A percentile compares a stretch with the other conserved stretches of the same genome.
These are phyloP conservation scores for Pseudogymnoascus verrucosus DNA, from an alignment of 2,329 filamentous ascomycete genomes.

Conservation along the genomic window DNA sequence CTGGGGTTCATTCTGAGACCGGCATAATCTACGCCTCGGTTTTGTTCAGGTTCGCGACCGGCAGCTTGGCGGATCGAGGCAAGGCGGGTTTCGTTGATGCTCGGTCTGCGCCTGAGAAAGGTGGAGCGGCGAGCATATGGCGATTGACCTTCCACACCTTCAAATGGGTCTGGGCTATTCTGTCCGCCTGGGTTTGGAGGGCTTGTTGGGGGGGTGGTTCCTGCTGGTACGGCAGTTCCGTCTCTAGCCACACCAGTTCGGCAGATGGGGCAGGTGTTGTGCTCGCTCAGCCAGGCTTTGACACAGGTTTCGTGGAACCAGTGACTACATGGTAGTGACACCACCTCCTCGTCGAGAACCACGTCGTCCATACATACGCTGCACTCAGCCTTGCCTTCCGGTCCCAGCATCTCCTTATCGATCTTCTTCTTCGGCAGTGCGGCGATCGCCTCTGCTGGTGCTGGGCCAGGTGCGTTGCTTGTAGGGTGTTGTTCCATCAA, in stretches of 20 bases:
- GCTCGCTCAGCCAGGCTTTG: conserved; percentile 74
- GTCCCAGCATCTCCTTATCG: conserved; percentile 59
- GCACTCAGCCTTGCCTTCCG: conserved; percentile 68
- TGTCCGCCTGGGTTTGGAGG: not conserved
- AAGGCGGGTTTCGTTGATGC: not conserved
- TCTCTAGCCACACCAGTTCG: conserved; percentile 36
- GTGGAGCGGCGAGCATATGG: not conserved
- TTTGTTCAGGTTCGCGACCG: not conserved
- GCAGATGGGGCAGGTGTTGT: conserved; percentile 87
- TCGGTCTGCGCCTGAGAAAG: not conserved
- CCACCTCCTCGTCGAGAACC: conserved; percentile 62
- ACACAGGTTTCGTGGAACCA: conserved; percentile 89
- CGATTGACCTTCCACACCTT: not conserved
- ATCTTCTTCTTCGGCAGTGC: conserved; percentile 64
- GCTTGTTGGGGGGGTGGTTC: conserved; percentile 10
- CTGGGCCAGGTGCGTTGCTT: conserved; percentile 74
- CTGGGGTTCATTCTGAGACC: not conserved
- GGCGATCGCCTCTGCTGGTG: conserved; percentile 65
- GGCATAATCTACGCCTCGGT: not conserved
- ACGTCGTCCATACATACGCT: conserved; percentile 92
- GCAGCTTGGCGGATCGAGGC: not conserved
- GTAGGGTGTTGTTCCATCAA: conserved; percentile 77
- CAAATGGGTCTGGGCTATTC: not conserved
- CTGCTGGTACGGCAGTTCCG: conserved; percentile 12
- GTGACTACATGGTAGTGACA: conserved; percentile 77